Percentiles rank a stretch among this genome's conserved stretches.
These are phyloP conservation scores for Casuarina equisetifolia DNA, from an alignment of 306 rosid genomes.

Conservation along the genomic window DNA sequence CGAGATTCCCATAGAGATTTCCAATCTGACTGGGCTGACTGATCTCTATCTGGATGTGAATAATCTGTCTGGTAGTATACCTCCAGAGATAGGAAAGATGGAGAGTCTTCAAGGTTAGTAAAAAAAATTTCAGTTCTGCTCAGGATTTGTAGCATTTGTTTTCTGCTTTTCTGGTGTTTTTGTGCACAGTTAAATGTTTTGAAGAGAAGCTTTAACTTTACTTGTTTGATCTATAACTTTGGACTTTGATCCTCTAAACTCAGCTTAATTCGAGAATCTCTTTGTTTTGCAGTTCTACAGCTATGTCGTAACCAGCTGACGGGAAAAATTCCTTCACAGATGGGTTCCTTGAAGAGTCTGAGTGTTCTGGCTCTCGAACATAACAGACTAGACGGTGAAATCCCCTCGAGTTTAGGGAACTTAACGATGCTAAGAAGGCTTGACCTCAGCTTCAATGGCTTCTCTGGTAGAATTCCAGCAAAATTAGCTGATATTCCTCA, in stretches of 20 bases:
- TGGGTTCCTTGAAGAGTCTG: conserved; percentile 67
- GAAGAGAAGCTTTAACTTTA: not conserved
- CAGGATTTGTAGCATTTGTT: not conserved
- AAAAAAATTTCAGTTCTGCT: not conserved
- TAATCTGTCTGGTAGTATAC: conserved; percentile 68
- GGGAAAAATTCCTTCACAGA: conserved; percentile 62
- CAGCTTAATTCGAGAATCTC: not conserved
- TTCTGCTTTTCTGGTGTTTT: not conserved
- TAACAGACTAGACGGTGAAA: conserved; percentile 61
- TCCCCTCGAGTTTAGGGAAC: conserved; percentile 69
- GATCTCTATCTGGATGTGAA: conserved; percentile 91
- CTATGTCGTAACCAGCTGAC: conserved; percentile 73
- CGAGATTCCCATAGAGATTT: conserved; percentile 72
- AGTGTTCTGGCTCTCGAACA: conserved; percentile 67
- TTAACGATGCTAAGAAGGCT: conserved; percentile 54
- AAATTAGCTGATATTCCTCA: conserved; percentile 42
- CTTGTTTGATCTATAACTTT: not conserved
- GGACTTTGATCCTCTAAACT: conserved; percentile 1
- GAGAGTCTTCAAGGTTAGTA: conserved; percentile 78
- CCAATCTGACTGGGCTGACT: conserved; percentile 61
- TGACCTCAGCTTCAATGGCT: conserved; percentile 77
- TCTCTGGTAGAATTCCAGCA: conserved; percentile 60
- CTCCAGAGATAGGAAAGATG: conserved; percentile 63
- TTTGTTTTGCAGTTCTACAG: conserved; percentile 55
- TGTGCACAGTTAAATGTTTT: not conserved